Evolutionary conservation across 345 rosid genomes (phyloP).

Genomic region (Syzygium jambos): DNA sequence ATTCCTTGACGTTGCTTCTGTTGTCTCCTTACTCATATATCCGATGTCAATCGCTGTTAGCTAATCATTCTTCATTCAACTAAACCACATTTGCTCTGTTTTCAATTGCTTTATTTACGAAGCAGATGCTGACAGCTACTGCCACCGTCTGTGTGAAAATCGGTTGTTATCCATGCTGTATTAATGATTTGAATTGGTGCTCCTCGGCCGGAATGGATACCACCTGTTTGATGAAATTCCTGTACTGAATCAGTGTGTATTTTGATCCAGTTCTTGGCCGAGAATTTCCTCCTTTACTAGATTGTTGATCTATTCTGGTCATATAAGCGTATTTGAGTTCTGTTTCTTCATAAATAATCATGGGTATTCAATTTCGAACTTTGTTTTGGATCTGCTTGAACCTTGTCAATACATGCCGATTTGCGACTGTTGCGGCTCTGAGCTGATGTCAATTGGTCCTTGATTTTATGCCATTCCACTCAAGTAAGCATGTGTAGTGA

Average conservation of each 20-base stretch:
- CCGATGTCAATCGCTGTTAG: rapidly evolving
- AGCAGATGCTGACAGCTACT: not conserved
- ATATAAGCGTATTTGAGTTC: too few relatives aligned
- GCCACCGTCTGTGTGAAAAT: not conserved
- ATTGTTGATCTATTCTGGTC: too few relatives aligned
- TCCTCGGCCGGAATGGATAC: rapidly evolving
- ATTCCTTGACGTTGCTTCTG: not conserved
- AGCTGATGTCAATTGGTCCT: too few relatives aligned
- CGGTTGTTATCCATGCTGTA: rapidly evolving
- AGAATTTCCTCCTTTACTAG: not conserved
- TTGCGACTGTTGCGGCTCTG: too few relatives aligned
- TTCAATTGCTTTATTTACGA: rapidly evolving
- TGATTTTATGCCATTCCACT: not conserved
- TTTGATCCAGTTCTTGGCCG: not conserved
- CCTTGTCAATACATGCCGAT: not conserved
- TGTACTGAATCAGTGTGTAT: not conserved
- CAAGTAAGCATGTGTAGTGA: not conserved
- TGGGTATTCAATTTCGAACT: too few relatives aligned
- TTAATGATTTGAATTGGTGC: not conserved
- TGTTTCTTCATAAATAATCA: too few relatives aligned
- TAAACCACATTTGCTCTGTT: not conserved
- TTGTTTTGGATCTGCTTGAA: too few relatives aligned
- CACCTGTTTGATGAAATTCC: not conserved
- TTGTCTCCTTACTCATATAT: rapidly evolving
- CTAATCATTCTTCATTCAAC: not conserved